Evolutionary conservation across 2,329 filamentous ascomycete genomes (phyloP), one percentile per base, ranked within the genome.

Genomic region (Curvularia eragrostidis): DNA sequence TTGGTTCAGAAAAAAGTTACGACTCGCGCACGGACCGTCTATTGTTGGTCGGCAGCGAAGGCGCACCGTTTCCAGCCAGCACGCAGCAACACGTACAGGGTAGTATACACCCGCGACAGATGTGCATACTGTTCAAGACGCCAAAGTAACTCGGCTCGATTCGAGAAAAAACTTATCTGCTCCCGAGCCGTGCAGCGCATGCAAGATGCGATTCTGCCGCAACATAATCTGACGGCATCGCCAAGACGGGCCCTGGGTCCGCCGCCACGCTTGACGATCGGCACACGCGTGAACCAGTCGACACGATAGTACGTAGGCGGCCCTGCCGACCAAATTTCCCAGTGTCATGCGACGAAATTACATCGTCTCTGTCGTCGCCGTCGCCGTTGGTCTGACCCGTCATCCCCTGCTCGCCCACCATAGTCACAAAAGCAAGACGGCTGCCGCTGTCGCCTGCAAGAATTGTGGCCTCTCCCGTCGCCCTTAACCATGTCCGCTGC

Each of bases 391-490:
- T 52, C 55, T 49, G 26, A 42, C 30, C 28, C 52, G 4, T 12
- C 18, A 43, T 48, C 43, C 55, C 39, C 55, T 58, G 51, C 30
- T 9, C 39, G 61, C 39, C 57, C 38, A 48, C 52, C 50, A 48
- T 24, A 43, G 23, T 9, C 24, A 46, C 18, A 57, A 46, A 58
- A 52, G 18, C 30, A 62, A 63, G 61, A 63, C 64, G 68, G 63
- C 71, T 63, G 50, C 62, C 58, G 50, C 59, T 63, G 66, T 65
- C 61, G 64, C 61, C 65, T 59, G 61, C 56, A 61, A 61, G 55
- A 66, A 70, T 69, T 65, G 73, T 77, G 74, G 73, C 75, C 63
- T 67, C 68, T 67, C 62, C 65, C 65, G 52, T 59, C 63, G 56
- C 61, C 34, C 51, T 60, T 69, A 68, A 74, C 63, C 68, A 76